Percentiles rank a stretch among this genome's conserved stretches.
Evolutionary conservation across 768 basidiomycete species (phyloP).

Genomic region (Cystoderma amianthinum): DNA sequence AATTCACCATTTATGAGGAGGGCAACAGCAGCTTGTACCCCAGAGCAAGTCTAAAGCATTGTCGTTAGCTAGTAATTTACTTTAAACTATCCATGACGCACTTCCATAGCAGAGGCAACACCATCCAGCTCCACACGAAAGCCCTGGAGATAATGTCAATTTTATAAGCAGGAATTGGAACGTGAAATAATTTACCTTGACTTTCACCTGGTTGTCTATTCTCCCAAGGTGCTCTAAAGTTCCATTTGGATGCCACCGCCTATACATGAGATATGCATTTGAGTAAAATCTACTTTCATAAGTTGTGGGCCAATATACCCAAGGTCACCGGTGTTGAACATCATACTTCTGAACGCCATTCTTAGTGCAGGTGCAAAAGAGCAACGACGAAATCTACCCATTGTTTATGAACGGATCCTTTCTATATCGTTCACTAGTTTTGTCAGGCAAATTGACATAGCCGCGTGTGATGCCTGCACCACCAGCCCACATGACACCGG

Average conservation of each 20-base stretch:
- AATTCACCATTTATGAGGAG: slow-evolving; percentile 44
- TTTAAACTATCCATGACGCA: no score
- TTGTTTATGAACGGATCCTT: slow-evolving; percentile 42
- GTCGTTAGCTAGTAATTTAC: no score
- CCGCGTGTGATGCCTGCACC: slow-evolving; percentile 50
- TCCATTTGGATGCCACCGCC: slow-evolving; percentile 46
- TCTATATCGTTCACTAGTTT: slow-evolving; percentile 42
- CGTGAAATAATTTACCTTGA: slow-evolving; percentile 47
- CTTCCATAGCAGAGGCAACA: slow-evolving; percentile 54
- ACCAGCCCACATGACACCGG: slow-evolving; percentile 55
- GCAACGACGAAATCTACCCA: slow-evolving; percentile 30
- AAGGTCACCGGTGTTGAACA: slow-evolving; percentile 63
- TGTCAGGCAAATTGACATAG: slow-evolving; percentile 49
- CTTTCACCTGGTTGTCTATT: slow-evolving; percentile 58
- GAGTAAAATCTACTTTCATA: not conserved
- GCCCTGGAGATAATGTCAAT: slow-evolving; percentile 24
- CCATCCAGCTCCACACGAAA: slow-evolving; percentile 63
- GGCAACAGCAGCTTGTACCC: slow-evolving; percentile 39
- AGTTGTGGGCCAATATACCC: slow-evolving; percentile 20
- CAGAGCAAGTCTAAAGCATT: slow-evolving; percentile 31
- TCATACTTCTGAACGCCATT: no score
- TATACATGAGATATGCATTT: slow-evolving; percentile 12
- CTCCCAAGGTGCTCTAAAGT: slow-evolving; percentile 51
- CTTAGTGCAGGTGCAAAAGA: no score
- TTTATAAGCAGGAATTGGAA: no score